Conservation (phyloP, 371 early-diverging fungal genomes). For the Mucor irregularis region DNA sequence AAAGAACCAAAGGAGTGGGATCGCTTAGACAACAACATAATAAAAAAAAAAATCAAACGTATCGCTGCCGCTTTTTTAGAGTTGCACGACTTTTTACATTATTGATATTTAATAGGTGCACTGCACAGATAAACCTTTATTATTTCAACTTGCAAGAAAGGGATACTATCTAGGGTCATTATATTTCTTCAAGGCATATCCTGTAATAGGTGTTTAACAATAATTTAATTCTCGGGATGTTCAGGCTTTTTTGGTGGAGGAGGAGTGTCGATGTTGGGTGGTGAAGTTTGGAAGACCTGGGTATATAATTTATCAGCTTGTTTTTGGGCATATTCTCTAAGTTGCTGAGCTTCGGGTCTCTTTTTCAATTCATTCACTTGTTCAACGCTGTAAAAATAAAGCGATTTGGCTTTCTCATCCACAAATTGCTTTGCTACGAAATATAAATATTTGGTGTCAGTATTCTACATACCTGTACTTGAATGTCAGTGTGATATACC, state of each 20-base stretch:
- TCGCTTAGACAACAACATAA: too few relatives aligned
- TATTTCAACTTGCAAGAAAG: not conserved
- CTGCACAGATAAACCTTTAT: too few relatives aligned
- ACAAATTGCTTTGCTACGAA: not conserved
- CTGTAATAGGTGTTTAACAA: too few relatives aligned
- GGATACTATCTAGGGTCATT: not conserved
- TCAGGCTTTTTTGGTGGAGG: too few relatives aligned
- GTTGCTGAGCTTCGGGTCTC: not conserved
- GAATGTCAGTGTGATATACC: not conserved
- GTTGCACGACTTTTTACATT: too few relatives aligned
- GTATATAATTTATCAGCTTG: not conserved
- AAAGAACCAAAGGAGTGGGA: too few relatives aligned
- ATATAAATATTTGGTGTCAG: not conserved
- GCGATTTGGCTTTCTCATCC: not conserved
- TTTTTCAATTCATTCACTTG: not conserved
- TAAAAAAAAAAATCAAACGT: too few relatives aligned
- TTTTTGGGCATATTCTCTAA: not conserved
- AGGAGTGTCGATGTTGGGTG: too few relatives aligned
- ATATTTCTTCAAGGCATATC: not conserved
- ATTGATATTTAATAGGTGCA: too few relatives aligned
- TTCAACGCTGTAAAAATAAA: slow-evolving; percentile 1
- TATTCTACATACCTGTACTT: not conserved
- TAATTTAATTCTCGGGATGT: too few relatives aligned
- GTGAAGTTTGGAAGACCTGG: not conserved
- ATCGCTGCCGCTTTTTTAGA: too few relatives aligned